phyloP scores from a whole-genome alignment of 164 flowering plant species.

The Protea cynaroides region DNA sequence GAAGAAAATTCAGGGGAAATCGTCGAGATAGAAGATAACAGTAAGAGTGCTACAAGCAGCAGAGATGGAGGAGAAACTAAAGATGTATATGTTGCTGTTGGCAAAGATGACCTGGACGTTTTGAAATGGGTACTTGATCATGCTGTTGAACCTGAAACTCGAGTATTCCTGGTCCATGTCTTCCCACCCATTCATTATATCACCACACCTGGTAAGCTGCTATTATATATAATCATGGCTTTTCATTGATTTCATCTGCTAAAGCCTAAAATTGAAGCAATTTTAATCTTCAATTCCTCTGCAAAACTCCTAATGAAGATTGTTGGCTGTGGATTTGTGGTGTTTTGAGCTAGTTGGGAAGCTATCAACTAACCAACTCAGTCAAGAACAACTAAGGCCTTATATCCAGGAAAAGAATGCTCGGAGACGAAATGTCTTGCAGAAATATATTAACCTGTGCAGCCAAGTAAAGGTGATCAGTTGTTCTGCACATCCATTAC shows the following conservation, averaged over 20 bases:
- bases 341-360: conserved; percentile 50
- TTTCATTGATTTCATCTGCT: not conserved
- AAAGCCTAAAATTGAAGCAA: too few species aligned
- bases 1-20: conserved; percentile 36
- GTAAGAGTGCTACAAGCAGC: conserved; percentile 20
- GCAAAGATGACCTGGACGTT: conserved; percentile 60
- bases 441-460: conserved; percentile 64
- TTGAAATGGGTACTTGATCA: conserved; percentile 73
- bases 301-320: not conserved
- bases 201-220: conserved; percentile 62
- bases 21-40: conserved; percentile 55
- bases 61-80: conserved; percentile 10
- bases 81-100: conserved; percentile 78
- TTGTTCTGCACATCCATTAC: not conserved
- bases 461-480: conserved; percentile 47
- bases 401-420: conserved; percentile 56
- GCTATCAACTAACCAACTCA: conserved; percentile 56
- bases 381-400: conserved; percentile 42
- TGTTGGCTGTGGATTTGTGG: not conserved
- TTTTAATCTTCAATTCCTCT: too few species aligned
- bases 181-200: conserved; percentile 53
- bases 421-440: conserved; percentile 50
- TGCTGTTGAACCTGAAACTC: conserved; percentile 31
- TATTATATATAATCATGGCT: not conserved
- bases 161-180: conserved; percentile 72